A percentile compares a stretch with the other conserved stretches of the same genome.
Conservation (phyloP, 75 land plant species). For the Adiantum capillusveneris region DNA sequence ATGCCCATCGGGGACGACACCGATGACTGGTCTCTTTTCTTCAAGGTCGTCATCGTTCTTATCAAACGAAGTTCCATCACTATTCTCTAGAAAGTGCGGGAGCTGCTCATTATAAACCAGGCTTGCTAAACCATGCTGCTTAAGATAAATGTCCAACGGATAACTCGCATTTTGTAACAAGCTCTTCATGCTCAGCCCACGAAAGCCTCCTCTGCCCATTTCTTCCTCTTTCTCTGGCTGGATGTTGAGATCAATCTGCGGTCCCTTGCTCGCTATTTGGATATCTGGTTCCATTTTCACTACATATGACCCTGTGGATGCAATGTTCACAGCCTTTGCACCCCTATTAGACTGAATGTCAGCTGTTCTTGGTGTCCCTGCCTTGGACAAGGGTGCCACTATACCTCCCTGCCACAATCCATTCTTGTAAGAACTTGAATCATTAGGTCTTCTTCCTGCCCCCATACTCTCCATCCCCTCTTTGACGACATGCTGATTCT, state of each 20-base stretch:
- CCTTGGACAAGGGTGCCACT: background rate
- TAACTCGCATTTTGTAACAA: conserved; percentile 50
- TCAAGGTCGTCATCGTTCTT: too few relatives aligned
- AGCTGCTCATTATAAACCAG: conserved; percentile 3
- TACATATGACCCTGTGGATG: background rate
- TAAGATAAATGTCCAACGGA: conserved; percentile 50
- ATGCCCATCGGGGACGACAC: too few relatives aligned
- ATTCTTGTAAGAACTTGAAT: background rate
- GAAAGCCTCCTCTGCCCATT: too few relatives aligned
- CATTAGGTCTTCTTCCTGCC: background rate
- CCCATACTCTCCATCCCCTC: background rate
- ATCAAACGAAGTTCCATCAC: too few relatives aligned
- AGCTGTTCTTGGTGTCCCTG: background rate
- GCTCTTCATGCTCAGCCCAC: conserved; percentile 48
- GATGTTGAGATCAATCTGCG: conserved; percentile 77
- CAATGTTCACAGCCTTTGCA: background rate
- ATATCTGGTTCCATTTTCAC: background rate
- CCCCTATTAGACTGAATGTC: background rate
- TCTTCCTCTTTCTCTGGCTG: conserved; percentile 93
- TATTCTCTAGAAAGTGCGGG: too few relatives aligned
- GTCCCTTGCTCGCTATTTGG: background rate
- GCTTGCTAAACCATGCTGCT: conserved; percentile 48
- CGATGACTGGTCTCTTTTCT: too few relatives aligned
- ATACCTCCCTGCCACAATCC: background rate
- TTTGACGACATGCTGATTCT: background rate